Evolutionary conservation across 352 stramenopile genomes (phyloP), one percentile per base, ranked within the genome.

Genomic region (Globisporangium spinosum): DNA sequence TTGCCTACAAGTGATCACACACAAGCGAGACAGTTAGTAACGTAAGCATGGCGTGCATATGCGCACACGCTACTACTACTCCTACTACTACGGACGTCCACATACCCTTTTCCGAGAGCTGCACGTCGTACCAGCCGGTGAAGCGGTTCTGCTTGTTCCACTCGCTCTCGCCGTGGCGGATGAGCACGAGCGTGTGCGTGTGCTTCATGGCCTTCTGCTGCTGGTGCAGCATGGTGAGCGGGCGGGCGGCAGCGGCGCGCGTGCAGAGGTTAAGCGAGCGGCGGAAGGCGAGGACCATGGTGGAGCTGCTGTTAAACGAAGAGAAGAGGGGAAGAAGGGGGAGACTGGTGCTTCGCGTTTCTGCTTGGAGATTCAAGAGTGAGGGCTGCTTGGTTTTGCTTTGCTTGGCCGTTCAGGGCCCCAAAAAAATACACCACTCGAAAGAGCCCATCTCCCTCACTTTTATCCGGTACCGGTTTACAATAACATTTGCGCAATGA

Each of bases 91-190:
- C 13, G 7, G 12, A 23, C 3, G 5, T 8, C 6, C 54, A 12
- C 55, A 47, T 51, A 77, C 72, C 84, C 65, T 93, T 96, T 3
- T 80, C 86, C 57, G 81, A 97, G 58, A 98, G 80, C 67, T 96
- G 91, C 65, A 96, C 94, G 76, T 98, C 91, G 73, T 93, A 96
- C 91, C 91, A 98, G 56, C 95, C 95, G 55, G 95, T 98, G 73
- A 98, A 98, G 47, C 89, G 82, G 79, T 98, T 98, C 72, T 97
- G 82, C 62, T 91, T 86, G 87, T 98, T 98, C 95, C 95, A 98
- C 67, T 97, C 96, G 65, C 80, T 95, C 77, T 98, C 91, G 38
- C 94, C 94, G 78, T 98, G 94, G 58, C 94, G 91, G 64, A 98
- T 88, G 70, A 98, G 83, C 73, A 97, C 85, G 38, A 97, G 80